phyloP scores from a whole-genome alignment of 495 filamentous ascomycete species.

The Melanomma pulvis-pyrius region DNA sequence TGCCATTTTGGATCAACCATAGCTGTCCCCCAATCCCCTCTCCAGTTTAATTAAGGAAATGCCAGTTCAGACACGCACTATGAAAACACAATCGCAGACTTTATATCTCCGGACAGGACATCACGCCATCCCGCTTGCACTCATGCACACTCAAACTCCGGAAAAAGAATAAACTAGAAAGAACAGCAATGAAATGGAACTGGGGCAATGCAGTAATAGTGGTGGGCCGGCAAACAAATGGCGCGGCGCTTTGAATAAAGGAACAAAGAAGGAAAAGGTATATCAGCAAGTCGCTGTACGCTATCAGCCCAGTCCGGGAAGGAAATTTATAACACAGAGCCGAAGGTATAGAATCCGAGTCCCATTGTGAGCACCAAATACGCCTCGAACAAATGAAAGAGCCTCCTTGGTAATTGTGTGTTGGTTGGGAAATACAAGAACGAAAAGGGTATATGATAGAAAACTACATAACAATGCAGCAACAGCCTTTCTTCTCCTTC shows the following conservation, averaged over 20 bases:
- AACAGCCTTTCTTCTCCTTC: conserved; percentile 43
- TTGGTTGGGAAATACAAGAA: not conserved
- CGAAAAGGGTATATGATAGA: conserved; percentile 23
- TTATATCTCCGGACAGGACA: not conserved
- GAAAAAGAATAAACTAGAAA: not conserved
- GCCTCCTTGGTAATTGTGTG: conserved; percentile 15
- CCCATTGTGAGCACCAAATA: conserved; percentile 7
- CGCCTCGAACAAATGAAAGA: conserved; percentile 37
- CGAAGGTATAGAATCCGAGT: conserved; percentile 12
- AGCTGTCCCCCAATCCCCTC: not conserved
- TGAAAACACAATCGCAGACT: conserved; percentile 1
- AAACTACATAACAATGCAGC: conserved; percentile 48
- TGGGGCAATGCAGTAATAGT: conserved; percentile 20
- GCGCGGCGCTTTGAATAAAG: not conserved
- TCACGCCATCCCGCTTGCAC: conserved; percentile 12
- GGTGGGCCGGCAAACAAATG: not conserved
- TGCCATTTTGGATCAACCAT: conserved; percentile 7
- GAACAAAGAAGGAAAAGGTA: conserved; percentile 26
- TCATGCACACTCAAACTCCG: conserved; percentile 4
- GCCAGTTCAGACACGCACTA: not conserved
- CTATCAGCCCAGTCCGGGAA: conserved; percentile 24
- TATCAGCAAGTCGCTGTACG: conserved; percentile 40
- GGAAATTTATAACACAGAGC: conserved; percentile 4
- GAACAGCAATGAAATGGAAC: not conserved
- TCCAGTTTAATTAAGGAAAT: not conserved